phyloP scores from a whole-genome alignment of 2,329 filamentous ascomycete species.

The Fusarium sororula region DNA sequence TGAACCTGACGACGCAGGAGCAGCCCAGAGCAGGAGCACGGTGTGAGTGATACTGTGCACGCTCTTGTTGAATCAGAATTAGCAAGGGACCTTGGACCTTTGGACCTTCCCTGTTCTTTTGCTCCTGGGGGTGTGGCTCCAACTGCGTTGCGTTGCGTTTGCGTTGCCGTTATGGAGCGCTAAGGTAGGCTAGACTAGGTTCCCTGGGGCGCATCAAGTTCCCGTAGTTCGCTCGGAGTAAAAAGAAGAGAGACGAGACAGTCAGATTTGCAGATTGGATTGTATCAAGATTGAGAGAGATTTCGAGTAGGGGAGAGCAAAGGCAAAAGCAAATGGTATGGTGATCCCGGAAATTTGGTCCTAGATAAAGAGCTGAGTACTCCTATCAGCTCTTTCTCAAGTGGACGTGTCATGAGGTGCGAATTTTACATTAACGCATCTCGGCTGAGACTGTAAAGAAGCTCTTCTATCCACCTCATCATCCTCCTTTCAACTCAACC shows the following conservation, averaged over 20 bases:
- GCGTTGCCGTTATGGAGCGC: slow-evolving; percentile 1
- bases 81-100: slow-evolving; percentile 12
- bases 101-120: neutral
- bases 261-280: neutral
- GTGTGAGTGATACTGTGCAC: slow-evolving; percentile 20
- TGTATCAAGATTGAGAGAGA: neutral
- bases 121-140: slow-evolving; percentile 30
- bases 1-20: neutral
- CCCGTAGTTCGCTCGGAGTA: slow-evolving; percentile 26
- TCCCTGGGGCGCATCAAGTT: slow-evolving; percentile 29
- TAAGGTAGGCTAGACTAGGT: slow-evolving; percentile 1
- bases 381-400: neutral
- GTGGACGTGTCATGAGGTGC: neutral
- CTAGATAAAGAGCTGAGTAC: neutral
- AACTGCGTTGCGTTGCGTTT: slow-evolving; percentile 16
- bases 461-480: slow-evolving; percentile 7
- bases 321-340: neutral
- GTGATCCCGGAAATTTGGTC: neutral
- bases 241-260: neutral
- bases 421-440: neutral
- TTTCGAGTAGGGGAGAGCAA: neutral
- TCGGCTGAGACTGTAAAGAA: neutral
- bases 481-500: slow-evolving; percentile 5
- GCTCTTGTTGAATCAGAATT: neutral
- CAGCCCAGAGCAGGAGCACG: neutral